Percentiles rank a stretch among this genome's conserved stretches.
Evolutionary conservation across 179 eudicot species (phyloP).

Genomic region (Sideroxylon spinosum): DNA sequence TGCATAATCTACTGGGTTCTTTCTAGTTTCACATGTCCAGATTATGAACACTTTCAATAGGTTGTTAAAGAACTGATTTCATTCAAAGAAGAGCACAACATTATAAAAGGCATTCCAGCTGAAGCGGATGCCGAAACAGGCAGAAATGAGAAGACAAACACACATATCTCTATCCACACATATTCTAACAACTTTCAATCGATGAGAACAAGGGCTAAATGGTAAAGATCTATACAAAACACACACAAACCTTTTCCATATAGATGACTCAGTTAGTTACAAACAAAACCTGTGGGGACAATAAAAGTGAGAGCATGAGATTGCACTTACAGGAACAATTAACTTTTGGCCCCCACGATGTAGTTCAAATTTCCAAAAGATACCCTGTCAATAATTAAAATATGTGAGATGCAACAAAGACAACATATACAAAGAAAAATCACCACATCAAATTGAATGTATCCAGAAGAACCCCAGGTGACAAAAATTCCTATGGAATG

Average conservation of each 20-base stretch:
- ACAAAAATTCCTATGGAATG: not conserved
- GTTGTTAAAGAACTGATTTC: not conserved
- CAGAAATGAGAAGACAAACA: not conserved
- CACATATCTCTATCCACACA: not conserved
- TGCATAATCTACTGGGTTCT: not conserved
- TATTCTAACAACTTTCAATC: not conserved
- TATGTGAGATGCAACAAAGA: not conserved
- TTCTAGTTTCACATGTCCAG: not conserved
- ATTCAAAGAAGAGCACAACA: not conserved
- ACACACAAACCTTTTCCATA: not conserved
- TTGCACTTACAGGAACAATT: constrained; percentile 77
- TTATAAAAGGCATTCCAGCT: not conserved
- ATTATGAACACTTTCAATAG: not conserved
- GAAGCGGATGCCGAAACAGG: not conserved
- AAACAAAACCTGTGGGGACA: not conserved
- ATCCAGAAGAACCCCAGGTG: constrained; percentile 6
- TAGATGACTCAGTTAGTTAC: not conserved
- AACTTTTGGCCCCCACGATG: constrained; percentile 93
- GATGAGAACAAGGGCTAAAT: not conserved
- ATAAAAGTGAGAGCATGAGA: constrained; percentile 10
- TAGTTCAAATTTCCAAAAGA: constrained; percentile 85
- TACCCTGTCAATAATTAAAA: constrained; percentile 47
- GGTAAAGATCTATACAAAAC: not conserved
- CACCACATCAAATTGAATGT: not conserved
- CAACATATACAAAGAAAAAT: constrained; percentile 18